Conservation (phyloP, 768 basidiomycete genomes). For the Phanerochaete carnosa region DNA sequence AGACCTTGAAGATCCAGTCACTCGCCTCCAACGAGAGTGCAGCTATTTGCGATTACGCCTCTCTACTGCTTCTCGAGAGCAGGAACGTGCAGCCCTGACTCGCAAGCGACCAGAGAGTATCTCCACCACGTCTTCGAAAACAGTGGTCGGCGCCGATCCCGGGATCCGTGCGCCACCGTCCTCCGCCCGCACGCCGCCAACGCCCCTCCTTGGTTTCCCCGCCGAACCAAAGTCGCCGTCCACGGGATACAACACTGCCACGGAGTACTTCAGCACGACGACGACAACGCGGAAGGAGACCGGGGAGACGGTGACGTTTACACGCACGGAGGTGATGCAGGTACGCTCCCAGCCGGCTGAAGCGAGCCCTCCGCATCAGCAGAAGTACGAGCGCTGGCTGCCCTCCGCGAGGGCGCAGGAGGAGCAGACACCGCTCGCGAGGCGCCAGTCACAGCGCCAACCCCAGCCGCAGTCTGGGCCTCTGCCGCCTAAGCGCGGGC, state of each 20-base stretch:
- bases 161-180: conserved; percentile 12
- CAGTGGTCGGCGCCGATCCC: conserved; percentile 8
- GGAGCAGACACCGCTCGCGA: not conserved
- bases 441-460: not conserved
- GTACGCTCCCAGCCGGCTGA: not conserved
- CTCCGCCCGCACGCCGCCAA: conserved; percentile 18
- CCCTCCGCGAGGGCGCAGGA: not conserved
- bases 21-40: conserved; percentile 38
- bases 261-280: not conserved
- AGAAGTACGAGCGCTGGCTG: not conserved
- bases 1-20: conserved; percentile 35
- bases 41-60: conserved; percentile 39
- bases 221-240: not conserved
- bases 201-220: not conserved
- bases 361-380: not conserved
- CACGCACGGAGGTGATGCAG: conserved; percentile 2
- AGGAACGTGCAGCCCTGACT: conserved; percentile 25
- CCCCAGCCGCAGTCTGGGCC: not conserved
- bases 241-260: conserved; percentile 4
- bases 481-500: not conserved
- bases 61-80: conserved; percentile 29
- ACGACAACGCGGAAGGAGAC: conserved; percentile 2
- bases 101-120: conserved; percentile 17
- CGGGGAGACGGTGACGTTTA: not conserved
- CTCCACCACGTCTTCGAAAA: conserved; percentile 8